Conservation (phyloP, 2,329 filamentous ascomycete species). For the Exophiala phaeomuriformis region DNA sequence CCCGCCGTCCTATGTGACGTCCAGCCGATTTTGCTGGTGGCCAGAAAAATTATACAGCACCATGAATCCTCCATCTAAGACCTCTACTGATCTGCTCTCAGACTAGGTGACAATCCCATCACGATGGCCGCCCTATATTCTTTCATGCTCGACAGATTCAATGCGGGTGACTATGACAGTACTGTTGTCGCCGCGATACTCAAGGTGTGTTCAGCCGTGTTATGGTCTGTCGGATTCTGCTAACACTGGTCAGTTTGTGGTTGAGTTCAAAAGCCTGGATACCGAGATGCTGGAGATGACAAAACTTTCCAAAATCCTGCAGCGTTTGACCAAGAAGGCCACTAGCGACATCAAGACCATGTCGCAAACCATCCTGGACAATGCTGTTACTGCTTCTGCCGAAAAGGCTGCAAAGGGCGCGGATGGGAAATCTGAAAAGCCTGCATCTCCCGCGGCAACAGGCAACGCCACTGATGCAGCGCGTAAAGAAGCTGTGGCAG, state of each 20-base stretch:
- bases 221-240: conserved; percentile 8
- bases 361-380: conserved; percentile 49
- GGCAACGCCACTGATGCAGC: conserved; percentile 11
- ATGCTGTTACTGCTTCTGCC: conserved; percentile 37
- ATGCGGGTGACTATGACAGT: conserved; percentile 43
- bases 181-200: conserved; percentile 39
- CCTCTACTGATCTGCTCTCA: conserved; percentile 31
- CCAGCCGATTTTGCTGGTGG: not conserved
- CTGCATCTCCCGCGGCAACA: conserved; percentile 25
- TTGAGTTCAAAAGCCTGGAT: conserved; percentile 51
- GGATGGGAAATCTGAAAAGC: conserved; percentile 35
- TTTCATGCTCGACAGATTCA: conserved; percentile 44
- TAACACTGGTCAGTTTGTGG: conserved; percentile 42
- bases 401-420: conserved; percentile 37
- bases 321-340: conserved; percentile 52
- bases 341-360: conserved; percentile 50
- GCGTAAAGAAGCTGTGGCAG: conserved; percentile 12
- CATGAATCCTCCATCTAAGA: conserved; percentile 5
- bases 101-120: conserved; percentile 45
- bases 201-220: conserved; percentile 33
- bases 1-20: conserved; percentile 6
- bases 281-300: conserved; percentile 53
- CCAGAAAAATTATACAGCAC: not conserved
- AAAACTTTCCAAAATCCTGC: conserved; percentile 52
- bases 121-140: conserved; percentile 43